phyloP scores from a whole-genome alignment of 139 green algal genomes.

The Picochlorum sp. region DNA sequence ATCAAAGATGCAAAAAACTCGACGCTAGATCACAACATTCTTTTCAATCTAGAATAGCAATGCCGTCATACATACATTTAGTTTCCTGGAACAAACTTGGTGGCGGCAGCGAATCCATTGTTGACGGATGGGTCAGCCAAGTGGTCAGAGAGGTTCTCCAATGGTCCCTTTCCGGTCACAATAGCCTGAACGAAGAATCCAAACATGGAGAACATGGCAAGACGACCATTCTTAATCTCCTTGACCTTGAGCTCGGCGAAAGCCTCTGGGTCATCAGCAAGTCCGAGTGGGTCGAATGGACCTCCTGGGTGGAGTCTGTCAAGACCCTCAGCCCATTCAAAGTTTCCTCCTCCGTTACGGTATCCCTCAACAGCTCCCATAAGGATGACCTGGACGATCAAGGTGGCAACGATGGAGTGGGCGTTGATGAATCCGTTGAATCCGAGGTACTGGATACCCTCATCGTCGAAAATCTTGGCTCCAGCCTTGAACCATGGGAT shows the following conservation, averaged over 20 bases:
- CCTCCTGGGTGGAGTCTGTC: constrained; percentile 65
- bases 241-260: constrained; percentile 83
- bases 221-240: constrained; percentile 81
- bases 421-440: constrained; percentile 69
- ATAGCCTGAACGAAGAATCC: constrained; percentile 73
- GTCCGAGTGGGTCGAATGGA: constrained; percentile 80
- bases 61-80: constrained; percentile 16
- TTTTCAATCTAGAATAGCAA: neutral
- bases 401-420: constrained; percentile 66
- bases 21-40: constrained; percentile 10
- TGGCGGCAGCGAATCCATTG: constrained; percentile 58
- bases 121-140: constrained; percentile 56
- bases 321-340: constrained; percentile 52
- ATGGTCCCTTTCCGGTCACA: constrained; percentile 54
- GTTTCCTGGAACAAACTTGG: constrained; percentile 40
- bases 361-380: constrained; percentile 81
- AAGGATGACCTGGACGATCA: constrained; percentile 63
- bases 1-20: constrained; percentile 9
- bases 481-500: constrained; percentile 68
- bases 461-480: constrained; percentile 48
- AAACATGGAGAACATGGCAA: constrained; percentile 84
- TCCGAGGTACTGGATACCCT: constrained; percentile 59
- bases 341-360: constrained; percentile 67
- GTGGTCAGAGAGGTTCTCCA: constrained; percentile 65
- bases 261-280: constrained; percentile 91